Conservation (phyloP, 495 filamentous ascomycete species). For the Venustampulla echinocandica region DNA sequence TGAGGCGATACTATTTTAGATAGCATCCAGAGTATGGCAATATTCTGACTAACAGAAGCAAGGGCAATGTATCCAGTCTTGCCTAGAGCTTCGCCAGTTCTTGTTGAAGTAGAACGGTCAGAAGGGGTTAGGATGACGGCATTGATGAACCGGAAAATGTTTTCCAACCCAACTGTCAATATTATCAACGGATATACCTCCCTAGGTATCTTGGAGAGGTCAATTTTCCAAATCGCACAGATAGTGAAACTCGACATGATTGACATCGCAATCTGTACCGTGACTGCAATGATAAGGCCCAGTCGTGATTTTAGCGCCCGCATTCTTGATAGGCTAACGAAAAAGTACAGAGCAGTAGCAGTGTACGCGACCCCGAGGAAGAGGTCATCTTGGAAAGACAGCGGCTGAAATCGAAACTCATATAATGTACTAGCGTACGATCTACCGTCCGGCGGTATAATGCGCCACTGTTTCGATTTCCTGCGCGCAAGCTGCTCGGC, state of each 20-base stretch:
- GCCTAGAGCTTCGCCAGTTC: conserved; percentile 60
- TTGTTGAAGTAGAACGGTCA: conserved; percentile 45
- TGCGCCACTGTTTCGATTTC: conserved; percentile 40
- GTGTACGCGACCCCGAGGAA: conserved; percentile 52
- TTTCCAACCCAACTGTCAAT: conserved; percentile 60
- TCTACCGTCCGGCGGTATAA: conserved; percentile 50
- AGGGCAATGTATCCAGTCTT: conserved; percentile 58
- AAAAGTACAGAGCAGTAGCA: conserved; percentile 47
- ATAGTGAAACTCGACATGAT: conserved; percentile 57
- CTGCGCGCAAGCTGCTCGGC: conserved; percentile 33
- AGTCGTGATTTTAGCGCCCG: conserved; percentile 59
- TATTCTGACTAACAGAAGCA: conserved; percentile 49
- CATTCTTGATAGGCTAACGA: conserved; percentile 48
- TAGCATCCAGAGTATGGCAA: conserved; percentile 46
- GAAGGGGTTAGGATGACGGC: conserved; percentile 56
- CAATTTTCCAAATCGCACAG: conserved; percentile 51
- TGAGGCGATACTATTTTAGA: conserved; percentile 50
- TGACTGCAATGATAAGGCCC: conserved; percentile 56
- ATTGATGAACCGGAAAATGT: conserved; percentile 65
- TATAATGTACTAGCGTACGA: conserved; percentile 48
- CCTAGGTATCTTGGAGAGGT: conserved; percentile 50
- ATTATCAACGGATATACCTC: conserved; percentile 63
- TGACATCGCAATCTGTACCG: conserved; percentile 57
- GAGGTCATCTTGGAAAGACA: conserved; percentile 50
- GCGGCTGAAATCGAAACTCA: conserved; percentile 62